These are phyloP conservation scores for Pseudogymnoascus sp. DNA, from an alignment of 2,329 filamentous ascomycete species.

Conservation along the genomic window DNA sequence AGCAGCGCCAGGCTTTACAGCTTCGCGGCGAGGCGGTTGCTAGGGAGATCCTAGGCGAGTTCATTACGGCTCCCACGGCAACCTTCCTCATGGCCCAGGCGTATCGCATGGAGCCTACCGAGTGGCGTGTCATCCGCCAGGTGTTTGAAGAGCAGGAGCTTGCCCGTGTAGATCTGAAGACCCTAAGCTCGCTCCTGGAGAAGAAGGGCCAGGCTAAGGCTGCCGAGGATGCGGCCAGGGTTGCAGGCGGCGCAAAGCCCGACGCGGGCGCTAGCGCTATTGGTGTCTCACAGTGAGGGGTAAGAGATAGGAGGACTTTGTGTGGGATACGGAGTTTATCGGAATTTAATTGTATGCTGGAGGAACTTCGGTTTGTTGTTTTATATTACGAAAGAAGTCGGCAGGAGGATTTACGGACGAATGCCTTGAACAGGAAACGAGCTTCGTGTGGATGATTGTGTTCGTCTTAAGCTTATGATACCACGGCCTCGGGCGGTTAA, in stretches of 20 bases:
- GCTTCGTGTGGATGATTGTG: conserved; percentile 4
- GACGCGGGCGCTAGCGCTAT: background rate
- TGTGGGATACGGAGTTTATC: background rate
- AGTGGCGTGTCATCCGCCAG: conserved; percentile 66
- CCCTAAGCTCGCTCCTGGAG: background rate
- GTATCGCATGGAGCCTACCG: conserved; percentile 58
- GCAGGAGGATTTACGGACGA: background rate
- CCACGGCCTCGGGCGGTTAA: conserved; percentile 3
- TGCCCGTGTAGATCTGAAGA: background rate
- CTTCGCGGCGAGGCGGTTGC: conserved; percentile 51
- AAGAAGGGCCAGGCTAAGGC: background rate
- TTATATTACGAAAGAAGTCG: background rate
- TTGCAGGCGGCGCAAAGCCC: background rate
- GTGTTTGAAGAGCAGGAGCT: conserved; percentile 19
- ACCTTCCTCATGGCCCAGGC: conserved; percentile 64
- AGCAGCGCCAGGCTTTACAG: conserved; percentile 38
- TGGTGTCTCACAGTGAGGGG: background rate
- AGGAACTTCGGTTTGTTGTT: background rate
- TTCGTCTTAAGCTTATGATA: conserved; percentile 8
- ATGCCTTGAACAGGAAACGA: background rate
- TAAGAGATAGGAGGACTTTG: background rate
- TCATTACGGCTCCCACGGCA: conserved; percentile 58
- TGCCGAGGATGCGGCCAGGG: background rate
- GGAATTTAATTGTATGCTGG: conserved; percentile 3
- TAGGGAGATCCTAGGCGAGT: conserved; percentile 53